phyloP scores from a whole-genome alignment of 2,329 filamentous ascomycete species.

The Xylaria sp. region DNA sequence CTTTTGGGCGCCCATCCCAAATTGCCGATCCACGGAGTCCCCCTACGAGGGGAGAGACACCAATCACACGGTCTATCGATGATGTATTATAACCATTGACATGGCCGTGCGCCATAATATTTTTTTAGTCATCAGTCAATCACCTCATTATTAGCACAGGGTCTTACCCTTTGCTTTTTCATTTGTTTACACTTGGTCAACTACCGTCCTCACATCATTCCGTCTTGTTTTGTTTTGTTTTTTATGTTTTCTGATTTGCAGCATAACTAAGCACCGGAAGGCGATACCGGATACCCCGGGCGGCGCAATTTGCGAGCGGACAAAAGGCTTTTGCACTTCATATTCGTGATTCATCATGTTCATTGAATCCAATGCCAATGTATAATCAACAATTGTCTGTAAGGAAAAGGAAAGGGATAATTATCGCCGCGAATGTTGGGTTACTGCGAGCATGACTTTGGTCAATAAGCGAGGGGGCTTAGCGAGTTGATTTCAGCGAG shows the following conservation, averaged over 20 bases:
- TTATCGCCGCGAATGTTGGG: conserved; percentile 1
- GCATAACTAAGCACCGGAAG: conserved; percentile 44
- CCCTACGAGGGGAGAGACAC: conserved; percentile 77
- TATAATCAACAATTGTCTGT: conserved; percentile 42
- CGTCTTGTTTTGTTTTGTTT: conserved; percentile 32
- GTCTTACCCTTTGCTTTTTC: conserved; percentile 21
- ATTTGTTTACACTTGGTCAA: conserved; percentile 37
- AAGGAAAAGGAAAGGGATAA: conserved; percentile 29
- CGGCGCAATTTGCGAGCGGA: conserved; percentile 41
- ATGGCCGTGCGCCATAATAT: background rate
- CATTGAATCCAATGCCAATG: conserved; percentile 40
- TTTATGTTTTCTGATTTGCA: conserved; percentile 39
- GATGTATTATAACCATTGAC: conserved; percentile 71
- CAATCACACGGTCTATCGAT: conserved; percentile 82
- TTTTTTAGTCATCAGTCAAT: background rate
- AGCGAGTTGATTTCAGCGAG: conserved; percentile 28
- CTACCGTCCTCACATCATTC: conserved; percentile 39
- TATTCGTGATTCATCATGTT: conserved; percentile 30
- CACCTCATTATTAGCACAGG: conserved; percentile 13
- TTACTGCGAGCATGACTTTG: conserved; percentile 7
- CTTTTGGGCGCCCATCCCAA: conserved; percentile 63
- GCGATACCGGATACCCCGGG: conserved; percentile 48
- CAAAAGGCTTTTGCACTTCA: conserved; percentile 32
- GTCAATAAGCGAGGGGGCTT: conserved; percentile 16
- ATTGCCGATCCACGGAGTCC: conserved; percentile 77